Conservation (phyloP, 2,329 filamentous ascomycete species). For the Paecilomyces fulvus region DNA sequence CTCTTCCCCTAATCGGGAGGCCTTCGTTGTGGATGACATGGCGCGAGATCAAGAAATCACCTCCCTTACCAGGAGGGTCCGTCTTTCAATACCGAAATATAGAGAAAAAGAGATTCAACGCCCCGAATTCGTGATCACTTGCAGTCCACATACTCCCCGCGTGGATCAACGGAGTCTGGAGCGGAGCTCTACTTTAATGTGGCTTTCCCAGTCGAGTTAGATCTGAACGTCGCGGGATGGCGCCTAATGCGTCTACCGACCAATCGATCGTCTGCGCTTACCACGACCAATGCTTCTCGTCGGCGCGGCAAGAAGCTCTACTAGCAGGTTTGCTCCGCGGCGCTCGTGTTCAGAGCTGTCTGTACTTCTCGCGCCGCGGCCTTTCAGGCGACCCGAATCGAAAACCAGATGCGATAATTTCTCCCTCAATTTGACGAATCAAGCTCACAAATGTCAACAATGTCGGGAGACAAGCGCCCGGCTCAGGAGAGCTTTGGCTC, state of each 20-base stretch:
- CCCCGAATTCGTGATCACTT: background rate
- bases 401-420: background rate
- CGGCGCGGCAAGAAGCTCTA: background rate
- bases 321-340: constrained; percentile 1
- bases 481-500: constrained; percentile 75
- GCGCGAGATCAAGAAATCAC: background rate
- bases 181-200: constrained; percentile 11
- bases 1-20: constrained; percentile 66
- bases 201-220: background rate
- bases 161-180: constrained; percentile 8
- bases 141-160: constrained; percentile 10
- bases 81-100: background rate
- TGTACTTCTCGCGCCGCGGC: constrained; percentile 1
- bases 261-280: background rate
- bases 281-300: background rate
- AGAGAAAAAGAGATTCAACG: background rate
- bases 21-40: constrained; percentile 55
- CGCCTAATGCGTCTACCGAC: background rate
- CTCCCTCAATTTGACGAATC: background rate
- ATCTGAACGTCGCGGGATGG: background rate
- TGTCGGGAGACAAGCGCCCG: constrained; percentile 88
- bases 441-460: constrained; percentile 30
- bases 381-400: background rate
- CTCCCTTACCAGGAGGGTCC: background rate
- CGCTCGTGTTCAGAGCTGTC: constrained; percentile 2